Base-by-base conservation (phyloP, 2,329 filamentous ascomycete species). In the Cadophora sp. region DNA sequence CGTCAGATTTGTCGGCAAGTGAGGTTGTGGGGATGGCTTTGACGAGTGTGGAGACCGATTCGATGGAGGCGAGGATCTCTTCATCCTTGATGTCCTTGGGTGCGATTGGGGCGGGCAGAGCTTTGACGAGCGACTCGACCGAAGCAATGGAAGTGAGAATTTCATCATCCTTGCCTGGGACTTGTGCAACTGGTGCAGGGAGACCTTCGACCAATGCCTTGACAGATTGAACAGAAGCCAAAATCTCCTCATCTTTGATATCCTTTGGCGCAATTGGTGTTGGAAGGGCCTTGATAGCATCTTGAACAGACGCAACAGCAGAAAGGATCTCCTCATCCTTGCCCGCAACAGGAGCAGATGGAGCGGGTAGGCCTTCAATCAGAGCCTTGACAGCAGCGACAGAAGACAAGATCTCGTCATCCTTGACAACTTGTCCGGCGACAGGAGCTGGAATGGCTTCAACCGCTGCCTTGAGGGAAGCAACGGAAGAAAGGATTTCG, bases 11-110 rank as follows among this genome's bases (percentile, higher is more conserved):
- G 48, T 62, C 65, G 27, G 31, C 60, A 24, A 22, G 31, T 4
- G 43, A 14, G 12, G 65, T 63, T 12, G 43, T 46, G 2, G 68
- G 68, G 14, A 72, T 61, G 51, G 56, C 66, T 27, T 70, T 65
- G 22, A 72, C 53, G 22, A 68, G 46, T 4, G 37, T 37, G 40
- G 68, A 63, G 50, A 70, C 46, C 0, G 53, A 56, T 16, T 46
- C 29, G 43, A 65, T 62, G 14, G 65, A 58, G 14, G 48, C 43
- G 5, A 70, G 65, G 34, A 71, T 71, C 26, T 71, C 67, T 3
- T 68, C 66, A 22, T 71, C 69, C 43, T 71, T 71, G 66, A 53
- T 37, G 4, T 66, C 64, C 37, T 66, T 66, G 8, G 26, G 56
- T 4, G 64, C 55, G 26, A 58, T n/a, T 26, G 68, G 64, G 26